Conservation (phyloP, 805 yeast genomes). For the Diddensiella caesifluorescens region DNA sequence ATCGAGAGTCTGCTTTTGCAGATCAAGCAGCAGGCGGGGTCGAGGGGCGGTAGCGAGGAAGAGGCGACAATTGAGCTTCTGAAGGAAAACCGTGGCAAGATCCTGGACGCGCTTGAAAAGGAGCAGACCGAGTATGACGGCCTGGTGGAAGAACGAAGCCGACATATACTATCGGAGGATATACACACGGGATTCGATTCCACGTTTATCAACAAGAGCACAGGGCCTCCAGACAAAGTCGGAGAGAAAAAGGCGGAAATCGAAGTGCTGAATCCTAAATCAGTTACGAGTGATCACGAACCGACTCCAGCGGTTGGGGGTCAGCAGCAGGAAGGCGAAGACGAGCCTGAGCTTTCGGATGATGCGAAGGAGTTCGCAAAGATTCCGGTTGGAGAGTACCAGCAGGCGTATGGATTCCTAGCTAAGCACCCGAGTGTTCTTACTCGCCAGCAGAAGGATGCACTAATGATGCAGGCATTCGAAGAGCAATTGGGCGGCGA, state of each 20-base stretch:
- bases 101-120: slow-evolving; percentile 58
- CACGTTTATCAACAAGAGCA: slow-evolving; percentile 62
- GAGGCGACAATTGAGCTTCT: slow-evolving; percentile 34
- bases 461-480: slow-evolving; percentile 87
- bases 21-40: slow-evolving; percentile 50
- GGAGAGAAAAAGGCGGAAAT: slow-evolving; percentile 16
- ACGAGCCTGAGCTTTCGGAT: slow-evolving; percentile 40
- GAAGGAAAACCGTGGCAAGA: slow-evolving; percentile 60
- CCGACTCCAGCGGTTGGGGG: neutral
- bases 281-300: neutral
- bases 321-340: slow-evolving; percentile 18
- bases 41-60: slow-evolving; percentile 40
- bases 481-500: slow-evolving; percentile 69
- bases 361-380: slow-evolving; percentile 63
- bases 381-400: slow-evolving; percentile 45
- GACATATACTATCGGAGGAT: slow-evolving; percentile 84
- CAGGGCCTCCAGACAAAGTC: slow-evolving; percentile 28
- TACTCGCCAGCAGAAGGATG: slow-evolving; percentile 81
- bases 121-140: slow-evolving; percentile 63
- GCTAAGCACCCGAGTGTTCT: slow-evolving; percentile 59
- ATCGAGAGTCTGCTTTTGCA: slow-evolving; percentile 83
- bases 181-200: slow-evolving; percentile 88
- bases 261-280: slow-evolving; percentile 33
- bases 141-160: slow-evolving; percentile 62
- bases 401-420: slow-evolving; percentile 48